A percentile compares a stretch with the other conserved stretches of the same genome.
These are phyloP conservation scores for Craspedostauros australis DNA, from an alignment of 108 stramenopile genomes.

Conservation along the genomic window DNA sequence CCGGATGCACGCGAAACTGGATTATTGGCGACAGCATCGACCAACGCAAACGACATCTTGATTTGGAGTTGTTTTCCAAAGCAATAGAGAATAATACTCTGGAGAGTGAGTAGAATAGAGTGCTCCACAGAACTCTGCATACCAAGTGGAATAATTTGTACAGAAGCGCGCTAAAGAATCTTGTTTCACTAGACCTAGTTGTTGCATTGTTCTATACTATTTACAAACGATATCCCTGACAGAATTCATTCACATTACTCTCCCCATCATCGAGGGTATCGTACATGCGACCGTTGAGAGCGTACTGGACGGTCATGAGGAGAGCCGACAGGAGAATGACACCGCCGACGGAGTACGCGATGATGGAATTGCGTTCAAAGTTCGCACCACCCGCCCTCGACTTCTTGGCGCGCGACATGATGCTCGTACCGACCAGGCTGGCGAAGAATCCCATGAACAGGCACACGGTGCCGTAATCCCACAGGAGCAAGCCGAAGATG, in stretches of 20 bases:
- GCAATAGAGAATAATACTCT: no score
- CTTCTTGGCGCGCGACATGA: constrained; percentile 56
- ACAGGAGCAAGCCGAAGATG: constrained; percentile 87
- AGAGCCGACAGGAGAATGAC: constrained; percentile 82
- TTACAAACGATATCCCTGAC: constrained; percentile 28
- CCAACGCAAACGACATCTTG: no score
- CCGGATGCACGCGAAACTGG: constrained; percentile 46
- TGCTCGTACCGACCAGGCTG: constrained; percentile 77
- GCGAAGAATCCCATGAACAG: constrained; percentile 80
- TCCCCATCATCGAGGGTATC: constrained; percentile 14
- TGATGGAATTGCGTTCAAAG: constrained; percentile 87
- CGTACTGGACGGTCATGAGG: constrained; percentile 77
- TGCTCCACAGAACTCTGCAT: no score
- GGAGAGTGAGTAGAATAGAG: no score
- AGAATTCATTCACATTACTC: constrained; percentile 21
- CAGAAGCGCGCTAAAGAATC: no score
- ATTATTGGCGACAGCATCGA: constrained; percentile 65
- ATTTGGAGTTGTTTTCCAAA: constrained; percentile 64
- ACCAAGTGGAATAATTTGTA: no score
- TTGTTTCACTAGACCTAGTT: no score
- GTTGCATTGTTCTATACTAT: no score
- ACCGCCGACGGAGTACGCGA: constrained; percentile 91
- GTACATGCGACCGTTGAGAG: constrained; percentile 20
- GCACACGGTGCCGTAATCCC: constrained; percentile 81
- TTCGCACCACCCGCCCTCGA: constrained; percentile 30